Evolutionary conservation across 2,329 filamentous ascomycete species (phyloP), one percentile per base, ranked within the genome.

Genomic region (Aspergillus fumigatiaffinis): DNA sequence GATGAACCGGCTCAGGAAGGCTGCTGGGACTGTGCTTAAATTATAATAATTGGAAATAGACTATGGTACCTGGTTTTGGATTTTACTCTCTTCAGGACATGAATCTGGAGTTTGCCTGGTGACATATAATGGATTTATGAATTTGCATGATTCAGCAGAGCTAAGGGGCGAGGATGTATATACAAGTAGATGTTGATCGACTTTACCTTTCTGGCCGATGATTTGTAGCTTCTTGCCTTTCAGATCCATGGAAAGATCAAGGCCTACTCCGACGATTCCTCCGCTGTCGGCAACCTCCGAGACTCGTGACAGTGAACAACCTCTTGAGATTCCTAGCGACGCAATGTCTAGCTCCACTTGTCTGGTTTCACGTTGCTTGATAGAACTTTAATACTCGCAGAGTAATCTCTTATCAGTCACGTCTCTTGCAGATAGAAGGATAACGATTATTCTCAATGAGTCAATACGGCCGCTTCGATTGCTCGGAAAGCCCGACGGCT

Each of bases 1-100:
- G 63, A 92, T 93, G 88, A 93, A 93, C 68, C 82, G 90, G 63
- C 79, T 93, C 56, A 83, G 89, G 62, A 93, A 93, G 77, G 90
- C 90, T 55, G 89, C 90, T 41, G 78, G 78, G 50, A 70, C 82
- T 69, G 82, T 83, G 70, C 71, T 81, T 60, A 76, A 78, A 71
- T 77, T 79, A 59, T 76, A 77, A 75, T 52, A 26, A 51, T 50
- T 55, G 55, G 49, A 21, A 51, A 55, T 56, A 61, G 52, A 53
- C 53, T 53, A 50, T 23, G 46, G 53, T 60, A 51, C 51, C 10
- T 52, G 14, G 3, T 56, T 57, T 42, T 51, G n/a, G 46, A 35
- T 59, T 53, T 50, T 53, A 53, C 44, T 59, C 26, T 46, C 2
- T 28, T 42, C n/a, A 28, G 23, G 29, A 17, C 21, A 38, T 46